phyloP scores from a whole-genome alignment of 768 basidiomycete genomes.

The Mycena alexandri region DNA sequence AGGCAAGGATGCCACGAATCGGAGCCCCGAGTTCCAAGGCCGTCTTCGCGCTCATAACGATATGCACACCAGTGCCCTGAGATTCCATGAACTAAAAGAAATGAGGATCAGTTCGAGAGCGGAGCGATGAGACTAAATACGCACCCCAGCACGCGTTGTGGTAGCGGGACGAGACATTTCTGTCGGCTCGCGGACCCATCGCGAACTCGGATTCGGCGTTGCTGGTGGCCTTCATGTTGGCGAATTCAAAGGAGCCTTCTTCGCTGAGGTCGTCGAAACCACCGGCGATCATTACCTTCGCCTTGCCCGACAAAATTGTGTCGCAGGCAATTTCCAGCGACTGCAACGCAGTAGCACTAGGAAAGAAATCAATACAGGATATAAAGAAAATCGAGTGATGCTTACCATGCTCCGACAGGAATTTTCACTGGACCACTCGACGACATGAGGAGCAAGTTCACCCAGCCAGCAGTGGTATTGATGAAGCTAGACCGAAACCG shows the following conservation, averaged over 20 bases:
- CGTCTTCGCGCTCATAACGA: constrained; percentile 97
- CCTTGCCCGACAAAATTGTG: constrained; percentile 93
- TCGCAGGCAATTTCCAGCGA: constrained; percentile 99
- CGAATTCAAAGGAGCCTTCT: constrained; percentile 99
- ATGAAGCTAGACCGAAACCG: constrained; percentile 78
- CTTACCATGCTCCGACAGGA: constrained; percentile 97
- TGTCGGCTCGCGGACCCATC: constrained; percentile 98
- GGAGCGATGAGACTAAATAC: constrained; percentile 43
- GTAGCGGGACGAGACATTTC: constrained; percentile 99
- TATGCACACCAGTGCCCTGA: constrained; percentile 95
- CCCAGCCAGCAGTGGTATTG: constrained; percentile 98
- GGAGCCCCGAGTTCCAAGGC: constrained; percentile 95
- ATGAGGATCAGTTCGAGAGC: constrained; percentile 22
- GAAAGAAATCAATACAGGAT: constrained; percentile 17
- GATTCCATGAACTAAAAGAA: constrained; percentile 89
- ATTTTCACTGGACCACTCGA: constrained; percentile 99
- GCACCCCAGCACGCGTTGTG: constrained; percentile 92
- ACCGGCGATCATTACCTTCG: constrained; percentile 99
- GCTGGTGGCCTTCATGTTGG: constrained; percentile 99
- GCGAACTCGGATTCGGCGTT: constrained; percentile 98
- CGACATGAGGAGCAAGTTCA: constrained; percentile 94
- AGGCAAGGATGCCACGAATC: constrained; percentile 93
- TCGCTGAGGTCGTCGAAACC: constrained; percentile 99
- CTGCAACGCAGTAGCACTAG: constrained; percentile 94
- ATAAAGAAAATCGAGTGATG: constrained; percentile 18